Percentiles rank a stretch among this genome's conserved stretches.
phyloP scores from a whole-genome alignment of 2,329 filamentous ascomycete species.

The Trichophyton benhamiae region DNA sequence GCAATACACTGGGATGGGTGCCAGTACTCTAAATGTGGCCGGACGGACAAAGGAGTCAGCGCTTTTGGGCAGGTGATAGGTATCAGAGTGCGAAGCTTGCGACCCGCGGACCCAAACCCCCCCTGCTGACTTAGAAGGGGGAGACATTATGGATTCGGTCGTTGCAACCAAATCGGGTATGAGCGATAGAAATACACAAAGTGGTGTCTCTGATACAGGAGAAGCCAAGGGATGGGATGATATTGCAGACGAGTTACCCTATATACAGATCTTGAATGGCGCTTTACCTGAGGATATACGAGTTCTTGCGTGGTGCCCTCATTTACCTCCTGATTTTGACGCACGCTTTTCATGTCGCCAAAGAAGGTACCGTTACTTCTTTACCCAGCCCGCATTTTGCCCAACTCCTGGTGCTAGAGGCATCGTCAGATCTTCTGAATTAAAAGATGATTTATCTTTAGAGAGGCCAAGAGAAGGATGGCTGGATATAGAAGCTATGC shows the following conservation, averaged over 20 bases:
- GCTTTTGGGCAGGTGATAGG: constrained; percentile 94
- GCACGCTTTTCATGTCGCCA: constrained; percentile 89
- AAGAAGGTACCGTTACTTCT: constrained; percentile 90
- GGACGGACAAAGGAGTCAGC: constrained; percentile 86
- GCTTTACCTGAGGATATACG: constrained; percentile 82
- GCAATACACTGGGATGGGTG: constrained; percentile 65
- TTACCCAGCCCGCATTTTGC: constrained; percentile 80
- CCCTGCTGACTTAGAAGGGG: background rate
- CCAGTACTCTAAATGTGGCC: constrained; percentile 89
- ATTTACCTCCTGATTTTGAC: constrained; percentile 66
- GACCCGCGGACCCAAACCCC: constrained; percentile 43
- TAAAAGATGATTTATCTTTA: constrained; percentile 11
- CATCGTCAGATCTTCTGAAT: constrained; percentile 27
- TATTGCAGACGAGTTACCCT: constrained; percentile 68
- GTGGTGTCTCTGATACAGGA: background rate
- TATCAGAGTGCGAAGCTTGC: constrained; percentile 66
- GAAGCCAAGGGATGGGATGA: constrained; percentile 46
- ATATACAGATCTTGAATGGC: constrained; percentile 71
- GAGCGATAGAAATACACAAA: background rate
- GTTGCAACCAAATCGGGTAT: constrained; percentile 14
- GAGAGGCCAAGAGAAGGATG: constrained; percentile 51
- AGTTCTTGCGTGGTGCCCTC: constrained; percentile 83
- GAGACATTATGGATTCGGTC: background rate
- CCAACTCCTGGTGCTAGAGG: constrained; percentile 49
- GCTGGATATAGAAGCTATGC: constrained; percentile 82